Evolutionary conservation across 306 rosid species (phyloP), one percentile per base, ranked within the genome.

Genomic region (Malus domestica): DNA sequence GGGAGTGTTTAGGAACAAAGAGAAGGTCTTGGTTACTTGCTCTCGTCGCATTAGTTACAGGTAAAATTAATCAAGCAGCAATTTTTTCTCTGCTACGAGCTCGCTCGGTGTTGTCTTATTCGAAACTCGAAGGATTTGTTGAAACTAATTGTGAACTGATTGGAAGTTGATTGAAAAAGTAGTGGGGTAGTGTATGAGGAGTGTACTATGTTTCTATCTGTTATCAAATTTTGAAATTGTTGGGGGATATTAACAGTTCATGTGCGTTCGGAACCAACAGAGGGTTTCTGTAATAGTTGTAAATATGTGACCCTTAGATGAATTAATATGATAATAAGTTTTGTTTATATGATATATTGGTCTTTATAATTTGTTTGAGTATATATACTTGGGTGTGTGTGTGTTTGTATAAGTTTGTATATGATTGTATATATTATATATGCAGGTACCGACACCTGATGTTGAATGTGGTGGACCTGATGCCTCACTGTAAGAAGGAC

Each of bases 401-500:
- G 12, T 58, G 11, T 23, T 3, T 45, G 32, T 62, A 12, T 38
- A 5, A 38, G 11, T 23, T 3, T 45, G 32, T 62, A 12, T 38
- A 5, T 72, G 67, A 25, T 72, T 40, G 1, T 72, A 3, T 38
- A 5, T 23, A 13, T 6, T 38, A 27, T 40, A 13, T 18, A 8
- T 3, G 60, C 67, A 92, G 99, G 87, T 90, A 92, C 81, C 97
- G 99, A 25, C 99, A 96, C 85, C 81, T 96, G 83, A 92, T 96
- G 99, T 85, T 92, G 93, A 96, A 96, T 75, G 18, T 96, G 81
- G 98, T 90, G 63, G 90, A 96, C 12, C 86, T 96, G 67, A 76
- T 96, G 83, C 99, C 99, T 22, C 99, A 96, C 55, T 87, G 90
- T 79, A 96, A 96, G 89, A 96, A 89, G 93, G 99, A 96, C 74